phyloP scores from a whole-genome alignment of 805 yeast genomes.

The Nakazawaea ernobii region DNA sequence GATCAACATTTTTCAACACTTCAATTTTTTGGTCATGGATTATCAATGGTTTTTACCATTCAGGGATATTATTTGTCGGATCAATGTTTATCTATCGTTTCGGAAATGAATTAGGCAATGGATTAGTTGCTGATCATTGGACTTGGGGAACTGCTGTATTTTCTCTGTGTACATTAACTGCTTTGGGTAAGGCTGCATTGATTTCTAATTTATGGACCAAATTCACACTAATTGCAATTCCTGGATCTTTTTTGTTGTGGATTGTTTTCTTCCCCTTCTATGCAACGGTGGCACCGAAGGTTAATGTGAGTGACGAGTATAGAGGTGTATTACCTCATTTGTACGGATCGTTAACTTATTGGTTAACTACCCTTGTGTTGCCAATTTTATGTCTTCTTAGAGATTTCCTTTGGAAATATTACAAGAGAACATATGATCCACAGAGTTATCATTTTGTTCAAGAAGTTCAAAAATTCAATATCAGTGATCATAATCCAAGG shows the following conservation, averaged over 20 bases:
- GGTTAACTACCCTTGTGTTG: constrained; percentile 76
- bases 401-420: constrained; percentile 92
- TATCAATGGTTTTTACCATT: constrained; percentile 89
- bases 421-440: constrained; percentile 86
- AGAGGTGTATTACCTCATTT: constrained; percentile 71
- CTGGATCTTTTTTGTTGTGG: constrained; percentile 89
- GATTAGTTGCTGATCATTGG: constrained; percentile 83
- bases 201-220: constrained; percentile 93
- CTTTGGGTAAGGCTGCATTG: constrained; percentile 91
- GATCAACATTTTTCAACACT: constrained; percentile 83
- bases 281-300: constrained; percentile 77
- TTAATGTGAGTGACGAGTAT: constrained; percentile 78
- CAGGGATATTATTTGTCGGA: constrained; percentile 76
- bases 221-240: constrained; percentile 85
- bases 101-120: constrained; percentile 62
- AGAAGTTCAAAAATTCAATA: constrained; percentile 92
- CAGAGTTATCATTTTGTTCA: constrained; percentile 93
- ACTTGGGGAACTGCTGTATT: constrained; percentile 88
- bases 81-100: constrained; percentile 60
- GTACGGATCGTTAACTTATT: constrained; percentile 73
- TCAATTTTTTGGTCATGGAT: constrained; percentile 97
- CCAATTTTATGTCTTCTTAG: constrained; percentile 76
- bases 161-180: constrained; percentile 82
- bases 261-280: constrained; percentile 80
- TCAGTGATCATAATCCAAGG: constrained; percentile 92